Base-by-base conservation (phyloP, 345 rosid genomes). In the Populus tremula region DNA sequence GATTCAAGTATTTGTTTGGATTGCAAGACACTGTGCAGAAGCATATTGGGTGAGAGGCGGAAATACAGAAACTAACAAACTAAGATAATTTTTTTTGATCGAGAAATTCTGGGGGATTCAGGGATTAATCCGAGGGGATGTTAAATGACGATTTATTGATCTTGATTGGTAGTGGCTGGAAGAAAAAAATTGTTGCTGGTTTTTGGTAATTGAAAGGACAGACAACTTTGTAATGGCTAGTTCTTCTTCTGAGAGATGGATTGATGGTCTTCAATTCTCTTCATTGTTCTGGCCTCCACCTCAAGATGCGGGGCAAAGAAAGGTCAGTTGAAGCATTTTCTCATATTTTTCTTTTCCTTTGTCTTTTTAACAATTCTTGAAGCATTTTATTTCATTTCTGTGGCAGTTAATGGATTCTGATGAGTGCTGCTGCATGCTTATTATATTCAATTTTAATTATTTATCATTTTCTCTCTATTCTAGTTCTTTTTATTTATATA, bases 231-330 rank as follows among this genome's bases (percentile, higher is more conserved):
- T 39, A 74, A 91, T 93, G 97, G 92, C 94, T 73, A 84, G 67
- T 84, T 86, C 91, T 84, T 86, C 91, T 76, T 87, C 92, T 50
- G 98, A 88, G 89, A 88, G 96, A 79, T 95, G 99, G 99, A 91
- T 90, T 78, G 98, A 93, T 84, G 92, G 98, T 56, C 96, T 95
- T 80, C 93, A 89, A 69, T 90, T 84, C 86, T 95, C 99, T 14
- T 95, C 95, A 38, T 82, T 95, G 77, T 93, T 93, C 79, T 85
- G 98, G 91, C 90, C 92, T 84, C 92, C 98, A 0, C 99, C 99
- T 5, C 93, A 84, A 29, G 99, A 91, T 82, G 86, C 84, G 53
- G 88, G 84, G 62, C 95, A 93, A 70, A 88, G 92, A 74, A 90
- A 95, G 98, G 98, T 93, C 72, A 56, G 18, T 38, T 47, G 64